These are phyloP conservation scores for Sugiyamaella qingdaonensis DNA, from an alignment of 805 yeast species.

Conservation along the genomic window DNA sequence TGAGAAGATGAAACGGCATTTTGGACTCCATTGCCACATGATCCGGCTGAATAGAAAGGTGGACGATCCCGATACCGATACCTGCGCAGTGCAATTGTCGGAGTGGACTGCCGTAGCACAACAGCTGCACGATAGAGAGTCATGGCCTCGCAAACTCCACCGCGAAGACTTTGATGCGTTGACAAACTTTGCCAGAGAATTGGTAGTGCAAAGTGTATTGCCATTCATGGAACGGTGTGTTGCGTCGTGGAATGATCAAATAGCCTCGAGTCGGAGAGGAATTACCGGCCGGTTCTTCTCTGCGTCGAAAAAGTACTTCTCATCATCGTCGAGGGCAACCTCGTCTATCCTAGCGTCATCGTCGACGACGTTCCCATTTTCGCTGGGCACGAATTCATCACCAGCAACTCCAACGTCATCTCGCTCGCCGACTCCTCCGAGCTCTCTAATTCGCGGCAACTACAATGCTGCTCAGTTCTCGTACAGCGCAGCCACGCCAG, in stretches of 20 bases:
- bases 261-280: conserved; percentile 71
- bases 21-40: conserved; percentile 28
- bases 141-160: not conserved
- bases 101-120: conserved; percentile 1
- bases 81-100: conserved; percentile 10
- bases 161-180: conserved; percentile 40
- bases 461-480: conserved; percentile 45
- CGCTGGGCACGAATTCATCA: conserved; percentile 18
- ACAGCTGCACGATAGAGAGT: not conserved
- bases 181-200: conserved; percentile 41
- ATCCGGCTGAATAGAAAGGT: conserved; percentile 16
- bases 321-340: conserved; percentile 31
- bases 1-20: conserved; percentile 38
- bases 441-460: conserved; percentile 15
- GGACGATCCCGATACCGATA: conserved; percentile 12
- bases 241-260: conserved; percentile 80
- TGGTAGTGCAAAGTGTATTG: conserved; percentile 48
- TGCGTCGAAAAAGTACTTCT: conserved; percentile 51
- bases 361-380: conserved; percentile 16
- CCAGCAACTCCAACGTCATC: conserved; percentile 10
- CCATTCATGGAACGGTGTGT: conserved; percentile 86
- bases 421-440: conserved; percentile 19
- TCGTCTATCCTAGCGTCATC: conserved; percentile 32
- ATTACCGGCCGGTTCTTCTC: conserved; percentile 68
- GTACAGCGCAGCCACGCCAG: conserved; percentile 61